phyloP scores from a whole-genome alignment of 78 protist species.

The Dictyostelium citrinum region DNA sequence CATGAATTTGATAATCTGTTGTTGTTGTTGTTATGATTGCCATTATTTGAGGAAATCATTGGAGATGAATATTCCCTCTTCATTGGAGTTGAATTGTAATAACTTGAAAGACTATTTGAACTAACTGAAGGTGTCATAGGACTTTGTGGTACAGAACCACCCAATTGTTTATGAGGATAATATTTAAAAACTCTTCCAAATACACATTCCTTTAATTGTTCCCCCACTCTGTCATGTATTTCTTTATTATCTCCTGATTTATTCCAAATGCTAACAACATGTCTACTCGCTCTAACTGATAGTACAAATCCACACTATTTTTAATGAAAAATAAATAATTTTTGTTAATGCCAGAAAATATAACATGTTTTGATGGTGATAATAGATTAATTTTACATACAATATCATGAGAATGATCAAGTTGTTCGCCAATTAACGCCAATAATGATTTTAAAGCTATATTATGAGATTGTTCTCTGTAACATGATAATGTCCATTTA shows the following conservation, averaged over 20 bases:
- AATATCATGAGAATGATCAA: conserved; percentile 34
- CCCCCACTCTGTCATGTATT: conserved; percentile 13
- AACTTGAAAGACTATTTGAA: neutral
- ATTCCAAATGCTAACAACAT: conserved; percentile 63
- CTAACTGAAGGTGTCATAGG: neutral
- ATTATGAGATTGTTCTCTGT: conserved; percentile 17
- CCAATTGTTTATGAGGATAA: conserved; percentile 30
- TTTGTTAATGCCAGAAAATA: no score
- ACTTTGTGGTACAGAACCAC: conserved; percentile 17
- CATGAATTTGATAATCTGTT: neutral
- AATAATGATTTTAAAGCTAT: conserved; percentile 29
- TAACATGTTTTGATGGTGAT: no score
- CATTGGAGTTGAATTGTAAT: neutral
- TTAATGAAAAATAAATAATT: neutral
- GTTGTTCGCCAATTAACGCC: conserved; percentile 58
- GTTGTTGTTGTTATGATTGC: neutral
- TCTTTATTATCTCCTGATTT: conserved; percentile 58
- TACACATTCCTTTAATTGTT: neutral
- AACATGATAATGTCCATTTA: conserved; percentile 32
- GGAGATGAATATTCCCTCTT: conserved; percentile 14
- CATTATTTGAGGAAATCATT: neutral
- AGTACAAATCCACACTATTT: conserved; percentile 58
- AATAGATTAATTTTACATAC: conserved; percentile 6
- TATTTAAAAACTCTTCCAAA: conserved; percentile 14
- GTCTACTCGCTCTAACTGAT: conserved; percentile 51